Evolutionary conservation across 371 early-diverging fungal species (phyloP).

Genomic region (Cladochytrium tenue): DNA sequence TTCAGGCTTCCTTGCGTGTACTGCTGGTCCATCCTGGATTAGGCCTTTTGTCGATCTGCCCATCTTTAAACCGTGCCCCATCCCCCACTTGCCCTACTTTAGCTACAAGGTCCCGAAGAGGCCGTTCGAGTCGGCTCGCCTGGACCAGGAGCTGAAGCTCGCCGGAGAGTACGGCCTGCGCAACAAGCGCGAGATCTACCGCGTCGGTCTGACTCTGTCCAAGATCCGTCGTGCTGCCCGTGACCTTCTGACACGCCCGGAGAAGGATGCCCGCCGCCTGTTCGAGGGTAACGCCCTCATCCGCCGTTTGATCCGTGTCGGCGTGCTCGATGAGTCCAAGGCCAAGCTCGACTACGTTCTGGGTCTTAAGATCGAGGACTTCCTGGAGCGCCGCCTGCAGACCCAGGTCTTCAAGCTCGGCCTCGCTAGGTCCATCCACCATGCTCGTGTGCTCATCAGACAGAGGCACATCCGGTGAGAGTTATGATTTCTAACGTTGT

Average conservation of each 20-base stretch:
- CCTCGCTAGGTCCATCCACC: constrained; percentile 99
- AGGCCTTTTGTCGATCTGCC: background rate
- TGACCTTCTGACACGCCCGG: constrained; percentile 97
- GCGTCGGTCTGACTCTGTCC: constrained; percentile 94
- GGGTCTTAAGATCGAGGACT: constrained; percentile 96
- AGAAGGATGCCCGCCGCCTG: constrained; percentile 97
- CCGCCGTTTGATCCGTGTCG: constrained; percentile 96
- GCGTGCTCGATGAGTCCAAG: constrained; percentile 96
- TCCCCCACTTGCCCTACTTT: background rate
- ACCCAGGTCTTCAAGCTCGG: constrained; percentile 99
- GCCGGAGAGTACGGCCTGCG: constrained; percentile 98
- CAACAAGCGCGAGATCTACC: constrained; percentile 99
- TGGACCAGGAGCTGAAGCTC: constrained; percentile 98
- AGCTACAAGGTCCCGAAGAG: constrained; percentile 96
- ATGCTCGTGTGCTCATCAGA: constrained; percentile 98
- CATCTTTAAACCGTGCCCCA: background rate
- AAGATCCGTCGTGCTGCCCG: constrained; percentile 99
- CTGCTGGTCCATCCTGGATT: background rate
- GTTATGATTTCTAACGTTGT: too few relatives aligned
- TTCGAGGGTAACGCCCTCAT: constrained; percentile 99
- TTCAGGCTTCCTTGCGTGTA: background rate
- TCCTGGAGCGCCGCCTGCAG: constrained; percentile 99
- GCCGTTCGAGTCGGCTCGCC: constrained; percentile 98
- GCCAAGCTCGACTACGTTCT: constrained; percentile 99
- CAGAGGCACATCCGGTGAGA: constrained; percentile 87